Evolutionary conservation across 345 rosid species (phyloP), one percentile per base, ranked within the genome.

Genomic region (Euphorbia peplus): DNA sequence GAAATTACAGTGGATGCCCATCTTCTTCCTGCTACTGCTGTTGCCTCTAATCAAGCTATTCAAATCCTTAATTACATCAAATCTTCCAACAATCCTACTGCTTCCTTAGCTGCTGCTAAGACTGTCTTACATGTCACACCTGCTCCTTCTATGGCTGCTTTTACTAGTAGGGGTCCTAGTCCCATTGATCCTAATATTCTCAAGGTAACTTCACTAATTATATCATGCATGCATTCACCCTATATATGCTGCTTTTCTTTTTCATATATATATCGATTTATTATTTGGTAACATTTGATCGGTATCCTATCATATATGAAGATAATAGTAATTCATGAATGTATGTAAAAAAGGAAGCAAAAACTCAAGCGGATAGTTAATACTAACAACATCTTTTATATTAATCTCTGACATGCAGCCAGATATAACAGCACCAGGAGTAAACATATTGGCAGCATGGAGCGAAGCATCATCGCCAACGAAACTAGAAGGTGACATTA

Each of bases 401-500:
- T n/a, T n/a, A n/a, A n/a, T n/a, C n/a, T n/a, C n/a, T n/a, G n/a
- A n/a, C n/a, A n/a, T n/a, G 9, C 73, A 90, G 97, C 96, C 98
- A 4, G 96, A 93, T 66, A 83, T 93, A 8, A 83, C 87, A 2
- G 98, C 96, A 5, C 93, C 97, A 0, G 97, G 97, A 73, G 50
- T 91, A 4, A 71, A 89, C 53, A 85, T 91, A 78, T 60, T 91
- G 51, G 97, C 98, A 13, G 97, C 98, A 6, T 91, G 97, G 97
- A 86, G 90, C 4, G 87, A 74, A 63, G 89, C 78, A 13, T 67
- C 77, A 32, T 55, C 91, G 0, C 90, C 90, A 0, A 75, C 81
- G 16, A 85, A 85, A 76, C 2, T 81, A 4, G 53, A 74, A 10
- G 14, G 39, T 1, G 97, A 93, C 67, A 63, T 68, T 7, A 77